Evolutionary conservation across 2,329 filamentous ascomycete species (phyloP).

Genomic region (Trichophyton mentagrophytes): DNA sequence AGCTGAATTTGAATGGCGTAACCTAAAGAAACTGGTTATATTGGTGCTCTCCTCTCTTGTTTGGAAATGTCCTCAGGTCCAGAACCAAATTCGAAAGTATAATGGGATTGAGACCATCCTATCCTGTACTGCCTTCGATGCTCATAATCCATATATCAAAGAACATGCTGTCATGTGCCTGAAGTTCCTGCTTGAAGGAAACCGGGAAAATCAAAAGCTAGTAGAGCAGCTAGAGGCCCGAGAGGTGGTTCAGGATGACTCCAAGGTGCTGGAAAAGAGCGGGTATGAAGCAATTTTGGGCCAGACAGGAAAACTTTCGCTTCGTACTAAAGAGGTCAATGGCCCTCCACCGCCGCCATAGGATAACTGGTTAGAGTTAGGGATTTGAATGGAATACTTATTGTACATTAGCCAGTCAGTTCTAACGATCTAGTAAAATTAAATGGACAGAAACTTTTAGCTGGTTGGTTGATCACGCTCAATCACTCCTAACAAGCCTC

Average conservation of each 20-base stretch:
- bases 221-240: conserved; percentile 36
- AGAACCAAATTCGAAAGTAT: conserved; percentile 73
- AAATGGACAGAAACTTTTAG: too few species aligned
- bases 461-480: too few species aligned
- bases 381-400: too few species aligned
- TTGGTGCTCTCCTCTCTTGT: conserved; percentile 80
- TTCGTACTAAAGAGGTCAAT: conserved; percentile 24
- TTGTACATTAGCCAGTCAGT: too few species aligned
- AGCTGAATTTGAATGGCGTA: conserved; percentile 58
- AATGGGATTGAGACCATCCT: conserved; percentile 79
- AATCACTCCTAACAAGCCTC: too few species aligned
- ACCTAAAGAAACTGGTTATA: conserved; percentile 85
- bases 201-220: conserved; percentile 41
- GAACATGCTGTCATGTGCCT: conserved; percentile 80
- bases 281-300: conserved; percentile 34
- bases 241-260: conserved; percentile 31
- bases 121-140: conserved; percentile 81
- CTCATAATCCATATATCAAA: conserved; percentile 86
- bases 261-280: conserved; percentile 26
- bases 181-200: conserved; percentile 52
- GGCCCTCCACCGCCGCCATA: not conserved
- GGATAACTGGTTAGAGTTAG: not conserved
- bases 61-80: conserved; percentile 73
- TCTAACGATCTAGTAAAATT: too few species aligned
- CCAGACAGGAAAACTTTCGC: conserved; percentile 31